Conservation (phyloP, 208 protist species). For the Ichthyophonus hoferi region DNA sequence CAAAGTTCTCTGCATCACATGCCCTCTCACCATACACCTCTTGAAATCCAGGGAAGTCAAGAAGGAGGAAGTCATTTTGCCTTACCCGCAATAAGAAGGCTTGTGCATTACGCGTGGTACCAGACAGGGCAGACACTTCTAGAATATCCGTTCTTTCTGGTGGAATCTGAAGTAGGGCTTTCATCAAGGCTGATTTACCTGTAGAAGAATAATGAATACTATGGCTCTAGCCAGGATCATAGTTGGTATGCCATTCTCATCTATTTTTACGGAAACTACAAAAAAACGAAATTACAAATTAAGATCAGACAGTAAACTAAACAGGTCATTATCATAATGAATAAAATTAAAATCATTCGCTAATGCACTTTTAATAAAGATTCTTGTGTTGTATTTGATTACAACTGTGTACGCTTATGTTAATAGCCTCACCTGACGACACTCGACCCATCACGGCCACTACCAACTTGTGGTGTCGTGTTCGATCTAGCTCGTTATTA, state of each 20-base stretch:
- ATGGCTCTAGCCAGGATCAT: not conserved
- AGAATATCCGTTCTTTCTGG: not conserved
- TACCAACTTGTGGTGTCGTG: not conserved
- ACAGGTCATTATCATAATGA: not conserved
- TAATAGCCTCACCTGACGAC: not conserved
- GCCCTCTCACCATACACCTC: not conserved
- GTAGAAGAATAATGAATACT: not conserved
- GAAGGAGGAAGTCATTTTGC: not conserved
- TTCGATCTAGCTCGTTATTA: not conserved
- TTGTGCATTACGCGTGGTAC: conserved; percentile 1
- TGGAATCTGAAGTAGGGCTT: conserved; percentile 8
- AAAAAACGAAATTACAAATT: not conserved
- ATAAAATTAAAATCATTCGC: not conserved
- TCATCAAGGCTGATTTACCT: conserved; percentile 22
- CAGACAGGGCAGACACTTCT: conserved; percentile 8
- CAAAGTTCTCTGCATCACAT: not conserved
- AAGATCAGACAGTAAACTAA: not conserved
- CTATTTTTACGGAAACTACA: not conserved
- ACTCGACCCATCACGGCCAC: conserved; percentile 24
- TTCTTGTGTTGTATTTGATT: no score
- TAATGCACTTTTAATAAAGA: not conserved
- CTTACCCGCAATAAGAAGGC: not conserved
- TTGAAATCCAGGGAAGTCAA: conserved; percentile 14
- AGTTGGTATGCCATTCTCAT: not conserved
- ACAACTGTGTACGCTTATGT: no score